Percentiles rank a stretch among this genome's conserved stretches.
phyloP scores from a whole-genome alignment of 2,329 filamentous ascomycete genomes.

The Ceratocystis alfenasii region DNA sequence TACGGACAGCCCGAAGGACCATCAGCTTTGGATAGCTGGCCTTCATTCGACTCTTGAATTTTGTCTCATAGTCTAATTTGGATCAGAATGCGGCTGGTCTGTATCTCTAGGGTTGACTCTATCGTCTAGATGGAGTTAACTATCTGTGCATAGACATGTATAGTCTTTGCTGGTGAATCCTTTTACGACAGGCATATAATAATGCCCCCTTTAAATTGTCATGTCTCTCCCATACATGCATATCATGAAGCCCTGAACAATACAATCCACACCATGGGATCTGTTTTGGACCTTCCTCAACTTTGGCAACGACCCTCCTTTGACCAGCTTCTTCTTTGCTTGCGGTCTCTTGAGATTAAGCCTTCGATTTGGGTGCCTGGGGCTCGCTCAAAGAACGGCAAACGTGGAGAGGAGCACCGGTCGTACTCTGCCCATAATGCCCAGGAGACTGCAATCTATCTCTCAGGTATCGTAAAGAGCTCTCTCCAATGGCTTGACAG shows the following conservation, averaged over 20 bases:
- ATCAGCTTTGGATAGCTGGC: too few species aligned
- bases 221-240: background rate
- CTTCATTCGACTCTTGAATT: too few species aligned
- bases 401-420: constrained; percentile 33
- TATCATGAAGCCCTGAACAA: background rate
- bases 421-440: constrained; percentile 35
- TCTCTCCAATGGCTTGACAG: constrained; percentile 55
- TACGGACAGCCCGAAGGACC: too few species aligned
- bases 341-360: constrained; percentile 54
- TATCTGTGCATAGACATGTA: too few species aligned
- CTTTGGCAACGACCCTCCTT: constrained; percentile 64
- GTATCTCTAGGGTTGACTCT: too few species aligned
- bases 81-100: too few species aligned
- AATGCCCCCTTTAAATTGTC: too few species aligned
- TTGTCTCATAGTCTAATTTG: too few species aligned
- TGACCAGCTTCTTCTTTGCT: constrained; percentile 48
- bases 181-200: too few species aligned
- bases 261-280: constrained; percentile 5
- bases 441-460: constrained; percentile 49
- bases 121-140: too few species aligned
- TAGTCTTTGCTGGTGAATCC: too few species aligned
- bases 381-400: constrained; percentile 32
- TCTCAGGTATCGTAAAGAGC: constrained; percentile 57
- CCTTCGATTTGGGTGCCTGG: constrained; percentile 55
- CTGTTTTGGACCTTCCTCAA: constrained; percentile 56